A percentile compares a stretch with the other conserved stretches of the same genome.
phyloP scores from a whole-genome alignment of 148 eudicot genomes.

The Pharnaceum exiguum region DNA sequence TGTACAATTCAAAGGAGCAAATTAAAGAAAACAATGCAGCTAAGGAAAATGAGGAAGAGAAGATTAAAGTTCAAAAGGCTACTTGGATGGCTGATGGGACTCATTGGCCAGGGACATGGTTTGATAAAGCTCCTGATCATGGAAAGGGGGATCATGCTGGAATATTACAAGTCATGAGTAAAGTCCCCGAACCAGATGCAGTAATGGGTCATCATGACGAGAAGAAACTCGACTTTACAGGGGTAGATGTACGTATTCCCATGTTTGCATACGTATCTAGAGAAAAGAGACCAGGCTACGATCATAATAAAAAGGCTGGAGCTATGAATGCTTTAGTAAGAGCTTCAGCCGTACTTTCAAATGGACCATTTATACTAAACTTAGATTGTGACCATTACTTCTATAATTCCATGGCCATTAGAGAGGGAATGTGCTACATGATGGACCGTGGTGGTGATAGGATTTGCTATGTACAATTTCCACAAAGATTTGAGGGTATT shows the following conservation, averaged over 20 bases:
- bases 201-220: constrained; percentile 64
- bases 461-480: constrained; percentile 81
- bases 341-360: constrained; percentile 82
- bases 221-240: constrained; percentile 59
- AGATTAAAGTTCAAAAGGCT: constrained; percentile 36
- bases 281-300: constrained; percentile 73
- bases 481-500: constrained; percentile 88
- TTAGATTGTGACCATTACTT: constrained; percentile 87
- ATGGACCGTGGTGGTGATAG: constrained; percentile 97
- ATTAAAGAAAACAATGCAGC: constrained; percentile 32
- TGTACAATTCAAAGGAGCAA: constrained; percentile 55
- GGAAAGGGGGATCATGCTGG: constrained; percentile 87
- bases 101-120: constrained; percentile 95
- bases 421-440: constrained; percentile 94
- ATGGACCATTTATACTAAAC: constrained; percentile 88
- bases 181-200: constrained; percentile 69
- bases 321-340: constrained; percentile 92
- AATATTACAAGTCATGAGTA: constrained; percentile 90
- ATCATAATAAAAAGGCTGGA: constrained; percentile 93
- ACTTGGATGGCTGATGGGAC: constrained; percentile 99
- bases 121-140: constrained; percentile 48
- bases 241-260: constrained; percentile 60
- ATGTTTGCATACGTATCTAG: constrained; percentile 89
- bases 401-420: constrained; percentile 64
- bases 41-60: constrained; percentile 32